A percentile compares a stretch with the other conserved stretches of the same genome.
phyloP scores from a whole-genome alignment of 352 stramenopile genomes.

The Thraustochytrium striatum region DNA sequence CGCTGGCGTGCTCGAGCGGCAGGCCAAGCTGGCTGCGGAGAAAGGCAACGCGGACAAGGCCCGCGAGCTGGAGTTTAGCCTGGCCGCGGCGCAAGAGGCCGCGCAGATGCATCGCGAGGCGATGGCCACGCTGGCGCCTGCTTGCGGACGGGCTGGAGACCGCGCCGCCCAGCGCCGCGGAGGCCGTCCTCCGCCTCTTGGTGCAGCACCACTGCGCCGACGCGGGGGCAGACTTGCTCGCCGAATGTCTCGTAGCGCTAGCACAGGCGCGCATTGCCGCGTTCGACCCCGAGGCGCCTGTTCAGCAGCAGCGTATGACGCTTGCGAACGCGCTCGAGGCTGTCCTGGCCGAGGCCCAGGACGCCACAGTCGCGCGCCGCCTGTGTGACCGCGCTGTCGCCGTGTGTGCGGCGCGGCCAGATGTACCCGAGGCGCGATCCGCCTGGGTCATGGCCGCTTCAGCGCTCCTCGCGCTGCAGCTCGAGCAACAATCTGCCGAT shows the following conservation, averaged over 20 bases:
- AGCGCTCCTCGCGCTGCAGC: neutral
- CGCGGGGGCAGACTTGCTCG: neutral
- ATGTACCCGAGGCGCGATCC: neutral
- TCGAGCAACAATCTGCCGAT: neutral
- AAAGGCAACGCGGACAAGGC: slow-evolving; percentile 36
- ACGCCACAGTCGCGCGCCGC: neutral
- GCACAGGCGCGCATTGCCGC: neutral
- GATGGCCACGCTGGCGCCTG: neutral
- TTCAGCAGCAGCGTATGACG: neutral
- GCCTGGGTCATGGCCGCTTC: neutral
- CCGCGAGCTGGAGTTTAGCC: neutral
- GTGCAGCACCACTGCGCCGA: slow-evolving; percentile 18
- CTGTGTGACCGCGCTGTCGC: neutral
- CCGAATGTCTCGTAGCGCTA: neutral
- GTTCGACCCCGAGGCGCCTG: neutral
- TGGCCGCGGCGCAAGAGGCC: slow-evolving; percentile 10
- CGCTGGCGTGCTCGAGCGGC: neutral
- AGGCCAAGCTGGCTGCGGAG: neutral
- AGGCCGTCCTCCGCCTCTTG: neutral
- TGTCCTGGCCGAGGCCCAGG: neutral
- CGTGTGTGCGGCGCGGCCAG: neutral
- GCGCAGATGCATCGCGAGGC: neutral
- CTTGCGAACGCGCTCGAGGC: neutral
- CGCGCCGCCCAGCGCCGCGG: neutral
- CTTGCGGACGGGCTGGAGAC: neutral